phyloP scores from a whole-genome alignment of 2,329 filamentous ascomycete species.

The Fusarium zealandicum region DNA sequence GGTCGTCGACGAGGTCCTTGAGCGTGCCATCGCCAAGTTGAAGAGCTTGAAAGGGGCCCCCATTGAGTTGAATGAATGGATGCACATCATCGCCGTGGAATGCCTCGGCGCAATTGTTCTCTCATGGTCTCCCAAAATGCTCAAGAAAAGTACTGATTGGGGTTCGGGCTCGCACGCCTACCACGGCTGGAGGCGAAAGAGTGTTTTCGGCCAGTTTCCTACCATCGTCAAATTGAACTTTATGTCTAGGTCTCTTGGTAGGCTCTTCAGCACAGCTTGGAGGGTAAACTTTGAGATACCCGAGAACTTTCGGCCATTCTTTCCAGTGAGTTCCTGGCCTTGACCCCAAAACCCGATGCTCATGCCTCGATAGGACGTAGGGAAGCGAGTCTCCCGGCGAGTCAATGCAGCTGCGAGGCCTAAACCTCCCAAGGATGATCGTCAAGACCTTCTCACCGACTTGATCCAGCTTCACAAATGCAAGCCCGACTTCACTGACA shows the following conservation, averaged over 20 bases:
- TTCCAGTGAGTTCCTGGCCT: slow-evolving; percentile 49
- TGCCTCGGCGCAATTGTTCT: slow-evolving; percentile 58
- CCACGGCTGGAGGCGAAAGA: slow-evolving; percentile 59
- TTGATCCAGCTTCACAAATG: slow-evolving; percentile 55
- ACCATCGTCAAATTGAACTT: slow-evolving; percentile 49
- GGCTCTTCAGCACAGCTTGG: slow-evolving; percentile 54
- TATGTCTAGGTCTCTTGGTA: slow-evolving; percentile 46
- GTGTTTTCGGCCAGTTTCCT: slow-evolving; percentile 60
- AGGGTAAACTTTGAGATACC: slow-evolving; percentile 54
- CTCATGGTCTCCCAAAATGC: slow-evolving; percentile 60
- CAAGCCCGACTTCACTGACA: slow-evolving; percentile 55
- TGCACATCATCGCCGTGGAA: slow-evolving; percentile 63
- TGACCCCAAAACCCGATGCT: not conserved
- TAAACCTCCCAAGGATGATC: slow-evolving; percentile 43
- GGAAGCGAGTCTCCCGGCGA: slow-evolving; percentile 44
- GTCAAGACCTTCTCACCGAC: slow-evolving; percentile 54
- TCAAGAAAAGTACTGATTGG: slow-evolving; percentile 53
- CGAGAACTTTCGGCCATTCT: slow-evolving; percentile 56
- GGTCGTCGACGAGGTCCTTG: slow-evolving; percentile 52
- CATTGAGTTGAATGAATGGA: slow-evolving; percentile 61
- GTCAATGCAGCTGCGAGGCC: slow-evolving; percentile 43
- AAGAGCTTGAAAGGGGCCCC: slow-evolving; percentile 47
- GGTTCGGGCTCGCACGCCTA: slow-evolving; percentile 58
- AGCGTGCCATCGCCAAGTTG: slow-evolving; percentile 47
- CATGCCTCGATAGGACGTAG: slow-evolving; percentile 42